A percentile compares a stretch with the other conserved stretches of the same genome.
phyloP scores from a whole-genome alignment of 1,139 yeast genomes.

The Pneumocystis wakefieldiae region DNA sequence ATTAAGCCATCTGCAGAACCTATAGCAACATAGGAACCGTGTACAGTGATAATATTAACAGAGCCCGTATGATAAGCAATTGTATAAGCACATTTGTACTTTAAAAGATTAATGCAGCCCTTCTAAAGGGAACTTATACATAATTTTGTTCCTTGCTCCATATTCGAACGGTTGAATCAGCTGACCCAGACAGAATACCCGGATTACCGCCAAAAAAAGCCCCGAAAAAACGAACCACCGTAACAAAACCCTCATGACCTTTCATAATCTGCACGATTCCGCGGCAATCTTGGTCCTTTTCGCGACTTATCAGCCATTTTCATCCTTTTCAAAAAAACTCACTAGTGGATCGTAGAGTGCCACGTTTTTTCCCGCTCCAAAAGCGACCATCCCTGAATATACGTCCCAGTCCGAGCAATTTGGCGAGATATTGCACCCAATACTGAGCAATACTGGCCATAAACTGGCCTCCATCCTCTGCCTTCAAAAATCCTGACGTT shows the following conservation, averaged over 20 bases:
- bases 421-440: not conserved
- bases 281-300: not conserved
- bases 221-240: slow-evolving; percentile 22
- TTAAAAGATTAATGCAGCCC: slow-evolving; percentile 15
- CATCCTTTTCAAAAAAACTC: not conserved
- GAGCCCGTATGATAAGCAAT: slow-evolving; percentile 33
- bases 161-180: slow-evolving; percentile 44
- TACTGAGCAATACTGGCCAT: not conserved
- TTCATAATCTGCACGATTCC: slow-evolving; percentile 19
- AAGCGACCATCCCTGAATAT: slow-evolving; percentile 5
- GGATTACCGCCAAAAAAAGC: slow-evolving; percentile 19
- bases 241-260: slow-evolving; percentile 23
- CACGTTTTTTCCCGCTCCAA: slow-evolving; percentile 6
- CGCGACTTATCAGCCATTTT: not conserved
- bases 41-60: slow-evolving; percentile 35
- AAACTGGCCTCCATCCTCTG: not conserved
- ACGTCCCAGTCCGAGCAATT: not conserved
- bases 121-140: slow-evolving; percentile 8
- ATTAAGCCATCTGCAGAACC: slow-evolving; percentile 57
- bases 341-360: slow-evolving; percentile 7
- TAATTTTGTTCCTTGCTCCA: slow-evolving; percentile 34
- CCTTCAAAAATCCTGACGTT: not conserved
- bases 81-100: slow-evolving; percentile 18
- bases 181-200: slow-evolving; percentile 45
- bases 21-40: slow-evolving; percentile 32